Base-by-base conservation (phyloP, 805 yeast species). In the Isabelozyma heimii region DNA sequence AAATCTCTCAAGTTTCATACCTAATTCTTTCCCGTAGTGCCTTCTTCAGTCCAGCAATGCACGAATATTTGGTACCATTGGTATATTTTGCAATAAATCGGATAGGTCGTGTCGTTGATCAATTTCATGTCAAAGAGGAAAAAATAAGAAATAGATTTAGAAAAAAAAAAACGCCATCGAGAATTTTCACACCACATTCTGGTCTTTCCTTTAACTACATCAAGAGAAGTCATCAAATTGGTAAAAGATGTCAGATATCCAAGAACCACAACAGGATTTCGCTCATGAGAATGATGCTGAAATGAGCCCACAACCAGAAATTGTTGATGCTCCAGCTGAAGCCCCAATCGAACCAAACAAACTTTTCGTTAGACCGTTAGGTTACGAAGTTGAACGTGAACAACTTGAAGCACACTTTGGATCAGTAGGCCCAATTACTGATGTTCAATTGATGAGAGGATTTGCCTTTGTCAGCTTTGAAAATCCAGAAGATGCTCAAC, bases 401-500 rank as follows among this genome's bases (percentile, higher is more conserved):
- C 88, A 85, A 60, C 70, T 87, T 47, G 85, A 84, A 69, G 89
- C 81, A 50, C 83, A 83, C 63, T 87, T 87, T 63, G 66, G 82
- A 16, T 78, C 82, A 48, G 77, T 77, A 52, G 95, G 92, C 57
- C 80, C 86, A 44, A 71, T 87, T 59, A 74, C 77, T 52, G 90
- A 85, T 61, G 82, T 85, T 46, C 83, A 83, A 64, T 69, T 87
- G 57, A 77, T 85, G 78, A 85, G 87, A 60, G 97, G 97, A 40
- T 88, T 84, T 62, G 97, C 95, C 24, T 91, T 89, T 66, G 87
- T 92, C 51, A 96, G 91, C 66, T 94, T 83, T 61, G 90, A 83
- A 65, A 80, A 78, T 54, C 76, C 81, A 41, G 84, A 78, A 50
- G 75, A 70, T 52, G 84, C 84, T 42, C 64, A 67, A 49, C 69